Conservation (phyloP, 371 early-diverging fungal genomes). For the Rhizopus arrhizus region DNA sequence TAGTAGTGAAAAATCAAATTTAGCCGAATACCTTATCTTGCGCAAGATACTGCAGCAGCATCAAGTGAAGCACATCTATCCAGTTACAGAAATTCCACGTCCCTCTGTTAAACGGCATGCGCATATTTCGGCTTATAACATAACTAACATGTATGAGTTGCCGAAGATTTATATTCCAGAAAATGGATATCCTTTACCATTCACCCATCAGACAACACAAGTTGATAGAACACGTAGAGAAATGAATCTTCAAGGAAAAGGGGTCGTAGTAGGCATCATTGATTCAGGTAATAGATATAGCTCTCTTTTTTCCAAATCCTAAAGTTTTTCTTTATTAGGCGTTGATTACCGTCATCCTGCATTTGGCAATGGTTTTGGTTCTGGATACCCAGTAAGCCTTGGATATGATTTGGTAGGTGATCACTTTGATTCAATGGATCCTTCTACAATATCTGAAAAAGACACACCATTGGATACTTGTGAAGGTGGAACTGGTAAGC, state of each 20-base stretch:
- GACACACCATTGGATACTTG: constrained; percentile 28
- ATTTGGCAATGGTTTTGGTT: constrained; percentile 70
- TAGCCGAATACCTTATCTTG: constrained; percentile 10
- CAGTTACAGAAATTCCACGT: constrained; percentile 40
- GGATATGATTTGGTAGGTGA: constrained; percentile 67
- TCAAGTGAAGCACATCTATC: constrained; percentile 39
- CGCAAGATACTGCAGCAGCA: constrained; percentile 23
- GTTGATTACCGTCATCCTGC: constrained; percentile 72
- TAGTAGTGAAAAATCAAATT: not conserved
- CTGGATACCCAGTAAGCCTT: constrained; percentile 53
- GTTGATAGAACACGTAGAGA: constrained; percentile 53
- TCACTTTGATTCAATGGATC: constrained; percentile 23
- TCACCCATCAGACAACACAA: constrained; percentile 62
- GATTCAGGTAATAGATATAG: constrained; percentile 57
- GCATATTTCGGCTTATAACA: constrained; percentile 22
- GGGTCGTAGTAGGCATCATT: constrained; percentile 67
- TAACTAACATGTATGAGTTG: constrained; percentile 36
- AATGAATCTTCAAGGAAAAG: constrained; percentile 59
- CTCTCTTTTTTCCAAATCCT: not conserved
- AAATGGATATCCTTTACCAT: constrained; percentile 27
- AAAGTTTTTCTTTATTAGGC: constrained; percentile 8
- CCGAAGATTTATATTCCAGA: constrained; percentile 45
- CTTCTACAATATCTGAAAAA: constrained; percentile 4
- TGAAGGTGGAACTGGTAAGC: constrained; percentile 25
- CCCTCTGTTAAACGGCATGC: constrained; percentile 20